Percentiles rank a stretch among this genome's conserved stretches.
Conservation (phyloP, 169 alveolate species). For the Plasmodium knowlesi region DNA sequence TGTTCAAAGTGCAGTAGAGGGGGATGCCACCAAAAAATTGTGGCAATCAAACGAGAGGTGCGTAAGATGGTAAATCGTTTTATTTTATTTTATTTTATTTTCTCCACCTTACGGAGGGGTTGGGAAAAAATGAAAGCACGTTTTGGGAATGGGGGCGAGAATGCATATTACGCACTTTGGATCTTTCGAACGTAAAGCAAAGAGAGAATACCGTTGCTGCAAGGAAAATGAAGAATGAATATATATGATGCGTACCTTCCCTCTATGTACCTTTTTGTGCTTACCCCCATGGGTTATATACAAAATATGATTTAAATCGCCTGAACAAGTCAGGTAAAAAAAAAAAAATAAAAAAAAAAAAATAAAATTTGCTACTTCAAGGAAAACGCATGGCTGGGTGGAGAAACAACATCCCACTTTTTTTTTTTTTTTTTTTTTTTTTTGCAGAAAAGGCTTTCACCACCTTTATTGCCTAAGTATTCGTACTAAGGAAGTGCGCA, state of each 20-base stretch:
- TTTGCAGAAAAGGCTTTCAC: neutral
- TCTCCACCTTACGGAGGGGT: neutral
- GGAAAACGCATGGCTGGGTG: neutral
- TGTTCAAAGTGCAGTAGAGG: conserved; percentile 70
- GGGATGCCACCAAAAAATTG: neutral
- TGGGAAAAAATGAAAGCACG: neutral
- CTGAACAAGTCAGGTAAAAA: neutral
- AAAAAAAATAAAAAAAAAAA: neutral
- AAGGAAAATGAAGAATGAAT: neutral
- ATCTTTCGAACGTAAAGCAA: neutral
- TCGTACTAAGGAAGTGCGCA: neutral
- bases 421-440: too few relatives aligned
- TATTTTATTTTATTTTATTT: too few relatives aligned
- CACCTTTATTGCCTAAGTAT: neutral
- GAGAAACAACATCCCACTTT: neutral
- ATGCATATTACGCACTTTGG: too few relatives aligned
- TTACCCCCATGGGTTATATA: neutral
- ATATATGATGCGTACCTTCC: neutral
- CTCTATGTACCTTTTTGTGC: neutral
- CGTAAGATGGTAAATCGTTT: neutral
- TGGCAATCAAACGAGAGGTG: neutral
- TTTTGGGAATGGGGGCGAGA: too few relatives aligned
- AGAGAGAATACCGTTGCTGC: neutral
- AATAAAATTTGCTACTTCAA: neutral
- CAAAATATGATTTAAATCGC: neutral